These are phyloP conservation scores for Cryptomeria japonica DNA, from an alignment of 75 land plant species.

Conservation along the genomic window DNA sequence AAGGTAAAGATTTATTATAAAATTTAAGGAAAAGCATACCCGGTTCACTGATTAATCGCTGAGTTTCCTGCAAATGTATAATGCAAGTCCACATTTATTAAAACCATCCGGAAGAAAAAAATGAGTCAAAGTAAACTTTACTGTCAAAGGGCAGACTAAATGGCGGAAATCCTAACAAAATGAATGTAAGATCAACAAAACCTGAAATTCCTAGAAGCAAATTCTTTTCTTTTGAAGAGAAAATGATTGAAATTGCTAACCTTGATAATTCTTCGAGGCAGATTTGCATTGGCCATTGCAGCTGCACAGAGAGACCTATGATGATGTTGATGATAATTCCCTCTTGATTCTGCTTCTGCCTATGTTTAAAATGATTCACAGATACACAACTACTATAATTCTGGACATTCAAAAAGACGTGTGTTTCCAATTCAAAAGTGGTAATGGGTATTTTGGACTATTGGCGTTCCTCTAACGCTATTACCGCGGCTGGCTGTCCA, in stretches of 20 bases:
- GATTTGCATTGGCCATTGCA: slow-evolving; percentile 33
- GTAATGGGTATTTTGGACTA: no score
- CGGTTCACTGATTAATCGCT: slow-evolving; percentile 40
- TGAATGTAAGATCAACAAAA: background rate
- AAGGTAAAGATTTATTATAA: no score
- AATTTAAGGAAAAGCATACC: slow-evolving; percentile 13
- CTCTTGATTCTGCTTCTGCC: no score
- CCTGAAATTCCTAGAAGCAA: background rate
- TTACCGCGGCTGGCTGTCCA: no score
- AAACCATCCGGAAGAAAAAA: background rate
- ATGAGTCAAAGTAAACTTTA: background rate
- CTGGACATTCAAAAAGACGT: no score
- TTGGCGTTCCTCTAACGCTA: no score
- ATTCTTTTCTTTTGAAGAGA: background rate
- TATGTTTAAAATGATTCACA: no score
- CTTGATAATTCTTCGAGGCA: slow-evolving; percentile 43
- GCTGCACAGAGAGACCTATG: background rate
- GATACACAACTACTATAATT: no score
- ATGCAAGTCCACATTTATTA: background rate
- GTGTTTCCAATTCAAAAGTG: no score
- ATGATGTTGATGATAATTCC: no score
- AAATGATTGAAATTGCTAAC: background rate
- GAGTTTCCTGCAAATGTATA: slow-evolving; percentile 27
- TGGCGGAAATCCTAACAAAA: background rate
- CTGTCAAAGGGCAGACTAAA: no score